A percentile compares a stretch with the other conserved stretches of the same genome.
These are phyloP conservation scores for Tephrocybe sp. DNA, from an alignment of 768 basidiomycete species.

Conservation along the genomic window DNA sequence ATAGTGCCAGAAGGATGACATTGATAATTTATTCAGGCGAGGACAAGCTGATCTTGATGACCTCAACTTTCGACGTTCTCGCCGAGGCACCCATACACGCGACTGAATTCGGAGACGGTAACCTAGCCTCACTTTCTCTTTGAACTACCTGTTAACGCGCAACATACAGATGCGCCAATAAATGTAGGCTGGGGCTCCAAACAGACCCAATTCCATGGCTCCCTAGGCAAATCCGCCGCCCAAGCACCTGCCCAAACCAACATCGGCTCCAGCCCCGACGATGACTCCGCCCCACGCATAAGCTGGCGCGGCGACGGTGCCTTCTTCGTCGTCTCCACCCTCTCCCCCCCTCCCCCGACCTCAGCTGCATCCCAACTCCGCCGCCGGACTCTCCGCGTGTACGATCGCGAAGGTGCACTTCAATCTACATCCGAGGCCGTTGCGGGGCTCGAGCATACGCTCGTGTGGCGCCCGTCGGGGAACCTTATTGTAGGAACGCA, in stretches of 20 bases:
- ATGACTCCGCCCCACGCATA: slow-evolving; percentile 71
- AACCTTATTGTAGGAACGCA: slow-evolving; percentile 83
- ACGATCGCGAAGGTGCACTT: slow-evolving; percentile 69
- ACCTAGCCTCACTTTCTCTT: neutral
- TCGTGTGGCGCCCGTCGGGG: slow-evolving; percentile 89
- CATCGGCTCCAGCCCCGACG: slow-evolving; percentile 62
- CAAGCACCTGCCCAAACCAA: slow-evolving; percentile 42
- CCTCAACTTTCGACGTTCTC: slow-evolving; percentile 83
- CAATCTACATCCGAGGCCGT: slow-evolving; percentile 86
- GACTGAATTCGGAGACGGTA: slow-evolving; percentile 85
- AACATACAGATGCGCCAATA: slow-evolving; percentile 74
- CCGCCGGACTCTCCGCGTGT: slow-evolving; percentile 68
- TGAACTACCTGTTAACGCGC: neutral
- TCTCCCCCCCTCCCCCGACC: slow-evolving; percentile 42
- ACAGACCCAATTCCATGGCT: slow-evolving; percentile 96
- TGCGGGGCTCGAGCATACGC: slow-evolving; percentile 74
- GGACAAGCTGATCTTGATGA: slow-evolving; percentile 85
- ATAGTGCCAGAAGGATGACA: neutral
- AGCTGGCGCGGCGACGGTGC: slow-evolving; percentile 95
- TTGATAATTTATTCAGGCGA: slow-evolving; percentile 45
- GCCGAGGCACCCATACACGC: slow-evolving; percentile 75
- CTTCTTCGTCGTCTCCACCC: slow-evolving; percentile 81
- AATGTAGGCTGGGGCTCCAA: slow-evolving; percentile 99
- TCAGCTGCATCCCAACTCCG: slow-evolving; percentile 22
- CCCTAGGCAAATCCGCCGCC: slow-evolving; percentile 84